Evolutionary conservation across 805 yeast species (phyloP).

Genomic region (Cyberlindnera xishuangbannaensis): DNA sequence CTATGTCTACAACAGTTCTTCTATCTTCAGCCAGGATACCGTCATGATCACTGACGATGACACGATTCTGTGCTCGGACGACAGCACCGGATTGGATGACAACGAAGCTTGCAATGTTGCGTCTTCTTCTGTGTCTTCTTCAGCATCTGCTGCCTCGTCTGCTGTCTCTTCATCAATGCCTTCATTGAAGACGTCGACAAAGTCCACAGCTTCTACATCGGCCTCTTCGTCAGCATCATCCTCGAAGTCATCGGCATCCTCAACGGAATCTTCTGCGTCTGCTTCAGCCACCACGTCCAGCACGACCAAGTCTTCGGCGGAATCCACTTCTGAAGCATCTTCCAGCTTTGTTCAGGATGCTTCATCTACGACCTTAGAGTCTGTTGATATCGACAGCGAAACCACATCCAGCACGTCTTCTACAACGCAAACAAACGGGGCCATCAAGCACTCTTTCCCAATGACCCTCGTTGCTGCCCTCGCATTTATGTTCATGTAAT

Average conservation of each 20-base stretch:
- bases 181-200: too few species aligned
- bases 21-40: conserved; percentile 39
- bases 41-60: conserved; percentile 58
- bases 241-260: conserved; percentile 3
- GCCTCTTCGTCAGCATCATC: conserved; percentile 3
- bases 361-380: too few species aligned
- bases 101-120: conserved; percentile 18
- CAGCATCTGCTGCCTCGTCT: too few species aligned
- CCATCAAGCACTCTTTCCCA: too few species aligned
- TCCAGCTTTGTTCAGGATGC: conserved; percentile 2
- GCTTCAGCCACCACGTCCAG: conserved; percentile 4
- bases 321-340: background rate
- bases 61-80: conserved; percentile 51
- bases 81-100: conserved; percentile 63
- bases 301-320: conserved; percentile 2
- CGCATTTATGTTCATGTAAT: too few species aligned
- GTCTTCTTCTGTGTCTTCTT: conserved; percentile 15
- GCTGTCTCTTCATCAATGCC: too few species aligned
- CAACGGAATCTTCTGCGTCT: conserved; percentile 4
- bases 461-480: too few species aligned
- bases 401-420: too few species aligned
- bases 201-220: too few species aligned
- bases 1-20: conserved; percentile 47
- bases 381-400: too few species aligned
- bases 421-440: too few species aligned